phyloP scores from a whole-genome alignment of 805 yeast genomes.

The Candida vaughaniae region DNA sequence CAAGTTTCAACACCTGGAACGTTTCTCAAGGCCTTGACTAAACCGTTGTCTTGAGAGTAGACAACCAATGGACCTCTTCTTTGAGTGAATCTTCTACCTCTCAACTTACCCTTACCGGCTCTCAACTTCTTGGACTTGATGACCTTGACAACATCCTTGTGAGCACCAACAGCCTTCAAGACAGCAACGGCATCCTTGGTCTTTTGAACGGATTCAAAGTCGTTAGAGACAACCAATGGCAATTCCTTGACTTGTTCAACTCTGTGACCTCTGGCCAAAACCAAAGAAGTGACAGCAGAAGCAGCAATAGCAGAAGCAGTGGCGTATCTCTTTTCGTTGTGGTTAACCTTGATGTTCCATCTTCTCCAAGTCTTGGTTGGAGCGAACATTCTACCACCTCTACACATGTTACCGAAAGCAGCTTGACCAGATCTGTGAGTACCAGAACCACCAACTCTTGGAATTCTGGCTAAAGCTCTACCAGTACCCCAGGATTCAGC shows the following conservation, averaged over 20 bases:
- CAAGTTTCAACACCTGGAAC: slow-evolving; percentile 99
- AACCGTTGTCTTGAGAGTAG: slow-evolving; percentile 96
- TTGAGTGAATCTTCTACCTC: slow-evolving; percentile 99
- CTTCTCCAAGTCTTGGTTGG: slow-evolving; percentile 99
- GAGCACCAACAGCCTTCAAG: slow-evolving; percentile 98
- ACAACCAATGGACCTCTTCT: slow-evolving; percentile 99
- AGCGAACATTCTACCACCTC: slow-evolving; percentile 99
- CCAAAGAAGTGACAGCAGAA: slow-evolving; percentile 96
- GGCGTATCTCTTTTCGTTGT: slow-evolving; percentile 99
- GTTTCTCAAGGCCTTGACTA: slow-evolving; percentile 98
- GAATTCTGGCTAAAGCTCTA: slow-evolving; percentile 99
- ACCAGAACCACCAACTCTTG: slow-evolving; percentile 99
- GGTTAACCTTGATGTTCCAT: slow-evolving; percentile 99
- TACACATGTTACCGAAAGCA: slow-evolving; percentile 99
- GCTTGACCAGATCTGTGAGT: slow-evolving; percentile 99
- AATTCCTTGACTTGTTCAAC: slow-evolving; percentile 97
- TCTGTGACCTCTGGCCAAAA: slow-evolving; percentile 99
- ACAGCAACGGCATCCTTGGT: slow-evolving; percentile 99
- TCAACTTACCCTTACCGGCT: slow-evolving; percentile 99
- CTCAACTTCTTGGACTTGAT: slow-evolving; percentile 97
- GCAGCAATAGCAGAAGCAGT: slow-evolving; percentile 99
- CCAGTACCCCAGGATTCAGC: slow-evolving; percentile 99
- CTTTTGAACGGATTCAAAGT: slow-evolving; percentile 88
- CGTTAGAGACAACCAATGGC: slow-evolving; percentile 95
- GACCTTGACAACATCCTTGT: slow-evolving; percentile 96